These are phyloP conservation scores for Pythium inflatum DNA, from an alignment of 352 stramenopile species.

Conservation along the genomic window DNA sequence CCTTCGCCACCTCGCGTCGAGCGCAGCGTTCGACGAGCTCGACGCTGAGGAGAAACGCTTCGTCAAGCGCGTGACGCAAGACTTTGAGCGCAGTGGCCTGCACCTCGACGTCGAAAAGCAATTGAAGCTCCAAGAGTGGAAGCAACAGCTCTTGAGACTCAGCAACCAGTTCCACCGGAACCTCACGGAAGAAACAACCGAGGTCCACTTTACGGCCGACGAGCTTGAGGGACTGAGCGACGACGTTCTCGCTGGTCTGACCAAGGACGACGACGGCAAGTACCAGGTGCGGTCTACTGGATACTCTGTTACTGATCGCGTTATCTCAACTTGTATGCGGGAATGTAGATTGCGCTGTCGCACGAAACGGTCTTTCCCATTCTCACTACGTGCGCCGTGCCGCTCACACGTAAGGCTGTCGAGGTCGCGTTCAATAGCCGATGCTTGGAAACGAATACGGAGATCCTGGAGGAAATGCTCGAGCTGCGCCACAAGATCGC, in stretches of 20 bases:
- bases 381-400: slow-evolving; percentile 84
- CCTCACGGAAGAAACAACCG: slow-evolving; percentile 83
- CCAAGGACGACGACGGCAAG: slow-evolving; percentile 71
- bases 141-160: slow-evolving; percentile 87
- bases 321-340: too few relatives aligned
- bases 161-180: slow-evolving; percentile 87
- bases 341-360: slow-evolving; percentile 76
- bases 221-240: slow-evolving; percentile 82
- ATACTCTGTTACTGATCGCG: neutral
- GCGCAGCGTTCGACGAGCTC: slow-evolving; percentile 53
- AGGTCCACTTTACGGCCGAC: slow-evolving; percentile 73
- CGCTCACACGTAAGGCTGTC: slow-evolving; percentile 81
- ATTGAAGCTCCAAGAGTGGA: slow-evolving; percentile 74
- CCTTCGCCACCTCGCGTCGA: slow-evolving; percentile 59
- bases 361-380: slow-evolving; percentile 92
- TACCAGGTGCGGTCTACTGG: slow-evolving; percentile 59
- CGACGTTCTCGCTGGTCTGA: slow-evolving; percentile 75
- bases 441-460: slow-evolving; percentile 83
- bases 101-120: slow-evolving; percentile 70
- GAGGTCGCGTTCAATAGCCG: slow-evolving; percentile 80
- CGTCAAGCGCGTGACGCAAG: slow-evolving; percentile 70
- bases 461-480: slow-evolving; percentile 84
- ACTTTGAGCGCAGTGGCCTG: slow-evolving; percentile 88
- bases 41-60: slow-evolving; percentile 70
- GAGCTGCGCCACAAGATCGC: slow-evolving; percentile 80